Percentiles rank a stretch among this genome's conserved stretches.
These are phyloP conservation scores for Ramaria sp. DNA, from an alignment of 768 basidiomycete species.

Conservation along the genomic window DNA sequence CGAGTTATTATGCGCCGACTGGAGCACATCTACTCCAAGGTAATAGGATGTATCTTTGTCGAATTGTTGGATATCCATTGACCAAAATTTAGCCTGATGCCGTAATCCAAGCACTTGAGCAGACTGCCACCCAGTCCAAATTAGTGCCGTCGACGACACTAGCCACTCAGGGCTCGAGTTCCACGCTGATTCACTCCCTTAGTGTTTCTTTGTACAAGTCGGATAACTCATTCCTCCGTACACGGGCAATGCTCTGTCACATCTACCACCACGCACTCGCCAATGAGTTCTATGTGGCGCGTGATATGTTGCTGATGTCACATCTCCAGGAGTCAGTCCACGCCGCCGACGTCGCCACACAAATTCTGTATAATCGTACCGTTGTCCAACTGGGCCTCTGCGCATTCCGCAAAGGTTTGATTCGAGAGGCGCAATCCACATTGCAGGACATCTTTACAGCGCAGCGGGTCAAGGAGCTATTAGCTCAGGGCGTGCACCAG, in stretches of 20 bases:
- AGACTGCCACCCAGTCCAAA: slow-evolving; percentile 45
- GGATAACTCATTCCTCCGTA: slow-evolving; percentile 83
- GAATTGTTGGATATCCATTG: slow-evolving; percentile 7
- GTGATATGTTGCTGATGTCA: slow-evolving; percentile 98
- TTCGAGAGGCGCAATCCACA: slow-evolving; percentile 87
- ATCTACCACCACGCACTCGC: slow-evolving; percentile 96
- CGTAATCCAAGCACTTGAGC: slow-evolving; percentile 84
- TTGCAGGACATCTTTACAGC: slow-evolving; percentile 94
- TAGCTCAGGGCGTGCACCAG: slow-evolving; percentile 93
- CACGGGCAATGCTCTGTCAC: slow-evolving; percentile 94
- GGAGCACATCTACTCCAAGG: slow-evolving; percentile 98
- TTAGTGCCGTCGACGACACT: slow-evolving; percentile 57
- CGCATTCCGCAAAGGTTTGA: slow-evolving; percentile 91
- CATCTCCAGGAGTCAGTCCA: slow-evolving; percentile 96
- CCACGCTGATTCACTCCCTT: slow-evolving; percentile 75
- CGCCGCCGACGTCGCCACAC: slow-evolving; percentile 92
- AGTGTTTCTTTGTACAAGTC: slow-evolving; percentile 91
- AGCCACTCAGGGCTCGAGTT: slow-evolving; percentile 42
- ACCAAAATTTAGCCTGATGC: slow-evolving; percentile 63
- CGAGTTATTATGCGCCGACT: slow-evolving; percentile 90
- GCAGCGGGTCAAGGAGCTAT: slow-evolving; percentile 91
- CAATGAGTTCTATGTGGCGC: slow-evolving; percentile 92
- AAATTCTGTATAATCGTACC: slow-evolving; percentile 96
- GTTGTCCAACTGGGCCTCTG: slow-evolving; percentile 95
- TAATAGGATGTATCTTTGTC: slow-evolving; percentile 22